Conservation (phyloP, 441 rosid species). For the Mallotus repandus region DNA sequence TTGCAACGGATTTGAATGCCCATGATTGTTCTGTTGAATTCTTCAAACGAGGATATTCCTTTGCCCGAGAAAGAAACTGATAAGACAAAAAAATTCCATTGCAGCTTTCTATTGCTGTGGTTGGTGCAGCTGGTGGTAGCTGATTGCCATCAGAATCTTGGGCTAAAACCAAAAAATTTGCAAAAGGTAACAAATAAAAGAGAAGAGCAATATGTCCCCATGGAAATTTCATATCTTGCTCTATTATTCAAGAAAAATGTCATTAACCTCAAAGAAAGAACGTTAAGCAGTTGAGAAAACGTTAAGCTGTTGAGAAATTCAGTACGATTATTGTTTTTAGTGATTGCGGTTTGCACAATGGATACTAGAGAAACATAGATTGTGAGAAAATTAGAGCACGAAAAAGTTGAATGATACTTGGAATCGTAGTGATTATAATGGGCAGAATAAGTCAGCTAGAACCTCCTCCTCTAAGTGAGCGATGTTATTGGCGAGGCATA, state of each 20-base stretch:
- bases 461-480: constrained; percentile 11
- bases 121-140: not conserved
- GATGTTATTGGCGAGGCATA: constrained; percentile 1
- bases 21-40: not conserved
- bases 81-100: constrained; percentile 12
- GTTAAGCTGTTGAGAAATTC: not conserved
- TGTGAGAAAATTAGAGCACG: not conserved
- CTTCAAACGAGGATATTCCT: constrained; percentile 6
- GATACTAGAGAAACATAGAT: not conserved
- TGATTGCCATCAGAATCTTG: not conserved
- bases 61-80: not conserved
- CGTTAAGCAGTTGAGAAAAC: not conserved
- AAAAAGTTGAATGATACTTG: constrained; percentile 3
- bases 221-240: constrained; percentile 2
- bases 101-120: not conserved
- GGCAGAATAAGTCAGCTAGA: constrained; percentile 3
- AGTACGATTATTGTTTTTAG: too few relatives aligned
- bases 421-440: not conserved
- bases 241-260: not conserved
- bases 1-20: constrained; percentile 9
- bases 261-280: not conserved
- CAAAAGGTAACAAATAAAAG: not conserved
- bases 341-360: not conserved
- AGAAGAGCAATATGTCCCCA: not conserved
- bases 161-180: not conserved